A percentile compares a stretch with the other conserved stretches of the same genome.
Conservation (phyloP, 1,284 basidiomycete species). For the Hymenochaete sp. region DNA sequence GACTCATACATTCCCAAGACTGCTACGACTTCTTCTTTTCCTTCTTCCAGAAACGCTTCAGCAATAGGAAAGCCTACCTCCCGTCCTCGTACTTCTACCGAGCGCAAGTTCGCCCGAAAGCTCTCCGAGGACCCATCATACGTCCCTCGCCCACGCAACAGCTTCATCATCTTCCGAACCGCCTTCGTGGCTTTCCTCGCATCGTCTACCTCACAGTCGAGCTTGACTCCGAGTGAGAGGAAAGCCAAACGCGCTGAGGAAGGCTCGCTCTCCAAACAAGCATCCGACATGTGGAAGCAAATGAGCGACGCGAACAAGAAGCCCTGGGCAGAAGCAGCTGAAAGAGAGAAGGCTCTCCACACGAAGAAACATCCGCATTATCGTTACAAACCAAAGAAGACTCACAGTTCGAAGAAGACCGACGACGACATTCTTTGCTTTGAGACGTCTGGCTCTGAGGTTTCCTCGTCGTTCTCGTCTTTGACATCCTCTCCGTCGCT, state of each 20-base stretch:
- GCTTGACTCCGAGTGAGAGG: too few relatives aligned
- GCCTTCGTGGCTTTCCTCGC: slow-evolving; percentile 44
- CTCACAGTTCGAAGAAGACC: slow-evolving; percentile 31
- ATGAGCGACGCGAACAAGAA: slow-evolving; percentile 37
- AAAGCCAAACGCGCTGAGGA: too few relatives aligned
- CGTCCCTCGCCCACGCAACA: slow-evolving; percentile 78
- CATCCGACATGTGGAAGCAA: slow-evolving; percentile 50
- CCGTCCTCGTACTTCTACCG: slow-evolving; percentile 13
- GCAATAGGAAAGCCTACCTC: slow-evolving; percentile 1
- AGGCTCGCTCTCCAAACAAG: slow-evolving; percentile 50
- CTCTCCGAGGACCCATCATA: slow-evolving; percentile 43
- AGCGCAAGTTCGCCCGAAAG: slow-evolving; percentile 22
- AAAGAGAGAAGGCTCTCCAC: slow-evolving; percentile 46
- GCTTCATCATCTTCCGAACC: slow-evolving; percentile 84
- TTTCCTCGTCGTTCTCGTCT: too few relatives aligned
- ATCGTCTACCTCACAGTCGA: slow-evolving; percentile 27
- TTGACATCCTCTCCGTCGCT: too few relatives aligned
- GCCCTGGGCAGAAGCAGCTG: slow-evolving; percentile 43
- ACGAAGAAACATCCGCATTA: slow-evolving; percentile 47
- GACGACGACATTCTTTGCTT: too few relatives aligned
- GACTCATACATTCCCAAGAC: too few relatives aligned
- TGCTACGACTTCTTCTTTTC: too few relatives aligned
- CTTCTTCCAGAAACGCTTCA: slow-evolving; percentile 9
- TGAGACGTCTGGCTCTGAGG: too few relatives aligned
- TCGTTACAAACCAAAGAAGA: slow-evolving; percentile 42